Conservation (phyloP, 2,329 filamentous ascomycete species). For the Aureobasidium sp. region DNA sequence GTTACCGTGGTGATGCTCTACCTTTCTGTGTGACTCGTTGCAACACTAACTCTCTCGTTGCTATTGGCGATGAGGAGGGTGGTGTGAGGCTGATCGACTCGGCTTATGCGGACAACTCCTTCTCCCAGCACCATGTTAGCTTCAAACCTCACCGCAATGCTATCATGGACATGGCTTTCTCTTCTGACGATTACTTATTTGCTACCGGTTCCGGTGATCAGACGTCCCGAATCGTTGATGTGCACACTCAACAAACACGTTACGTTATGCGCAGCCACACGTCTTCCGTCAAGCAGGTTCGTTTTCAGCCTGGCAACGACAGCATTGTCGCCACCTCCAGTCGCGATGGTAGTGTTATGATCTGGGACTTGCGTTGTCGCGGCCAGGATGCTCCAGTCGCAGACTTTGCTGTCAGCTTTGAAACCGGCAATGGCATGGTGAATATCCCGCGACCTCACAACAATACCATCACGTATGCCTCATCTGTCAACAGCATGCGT, state of each 20-base stretch:
- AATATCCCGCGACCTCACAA: constrained; percentile 16
- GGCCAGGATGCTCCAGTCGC: constrained; percentile 38
- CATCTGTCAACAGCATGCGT: constrained; percentile 38
- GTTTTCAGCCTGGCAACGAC: constrained; percentile 77
- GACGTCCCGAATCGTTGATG: constrained; percentile 60
- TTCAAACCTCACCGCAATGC: constrained; percentile 62
- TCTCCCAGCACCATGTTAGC: constrained; percentile 48
- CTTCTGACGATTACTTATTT: constrained; percentile 55
- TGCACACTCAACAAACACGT: constrained; percentile 49
- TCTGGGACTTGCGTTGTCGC: constrained; percentile 79
- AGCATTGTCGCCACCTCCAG: constrained; percentile 82
- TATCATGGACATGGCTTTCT: constrained; percentile 64
- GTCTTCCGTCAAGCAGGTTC: constrained; percentile 80
- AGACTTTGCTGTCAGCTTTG: constrained; percentile 24
- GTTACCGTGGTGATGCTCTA: constrained; percentile 41
- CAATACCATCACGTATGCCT: constrained; percentile 38
- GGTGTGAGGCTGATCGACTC: constrained; percentile 56
- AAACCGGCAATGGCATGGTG: background rate
- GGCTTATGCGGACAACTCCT: constrained; percentile 40
- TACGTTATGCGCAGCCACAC: constrained; percentile 50
- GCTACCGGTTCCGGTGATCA: constrained; percentile 69
- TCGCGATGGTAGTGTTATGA: constrained; percentile 79
- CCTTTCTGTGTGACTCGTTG: constrained; percentile 60
- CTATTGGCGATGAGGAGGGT: constrained; percentile 63
- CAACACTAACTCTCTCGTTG: constrained; percentile 60